Evolutionary conservation across 208 protist species (phyloP), one percentile per base, ranked within the genome.

Genomic region (Novymonas esmeraldas): DNA sequence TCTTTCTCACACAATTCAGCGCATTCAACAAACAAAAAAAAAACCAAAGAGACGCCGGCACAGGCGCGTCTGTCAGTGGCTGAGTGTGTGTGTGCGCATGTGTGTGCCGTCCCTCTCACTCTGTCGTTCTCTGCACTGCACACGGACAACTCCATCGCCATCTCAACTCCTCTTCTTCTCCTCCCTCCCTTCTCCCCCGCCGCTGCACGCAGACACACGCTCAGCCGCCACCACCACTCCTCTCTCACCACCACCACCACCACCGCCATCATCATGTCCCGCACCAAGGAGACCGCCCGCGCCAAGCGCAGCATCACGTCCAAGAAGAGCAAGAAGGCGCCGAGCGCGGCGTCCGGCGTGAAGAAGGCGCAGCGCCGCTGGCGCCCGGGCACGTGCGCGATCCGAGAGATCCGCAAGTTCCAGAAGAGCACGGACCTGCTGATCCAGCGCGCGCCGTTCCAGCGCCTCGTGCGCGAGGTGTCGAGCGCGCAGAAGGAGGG

Each of bases 261-360:
- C 44, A n/a, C 49, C 16, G 24, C 44, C 41, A 52, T 34, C 34
- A 54, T 16, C 51, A 98, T 99, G 98, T 97, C 97, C 58, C 90
- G 97, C 79, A 99, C 98, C n/a, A 99, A 99, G 90, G 97, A 99
- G 78, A 99, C 97, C 45, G 96, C 98, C 50, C 90, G 98, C 73
- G 72, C 73, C 45, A 99, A 99, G 92, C 96, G 93, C 95, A 86
- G 94, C 94, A 73, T 99, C 98, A 91, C 96, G 86, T 59, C 97
- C 87, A 76, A 90, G 97, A 74, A 99, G 76, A 97, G 95, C 74
- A 99, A 99, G 91, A 97, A 98, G 34, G 98, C 98, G 20, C 88
- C 93, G 65, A 98, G 98, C 89, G 93, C 93, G 29, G 52, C 74
- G 31, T 79, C 95, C 28, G 98, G 98, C 67, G 80, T 99, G 50